Evolutionary conservation across 164 flowering plant genomes (phyloP).

Genomic region (Vitis cinerea): DNA sequence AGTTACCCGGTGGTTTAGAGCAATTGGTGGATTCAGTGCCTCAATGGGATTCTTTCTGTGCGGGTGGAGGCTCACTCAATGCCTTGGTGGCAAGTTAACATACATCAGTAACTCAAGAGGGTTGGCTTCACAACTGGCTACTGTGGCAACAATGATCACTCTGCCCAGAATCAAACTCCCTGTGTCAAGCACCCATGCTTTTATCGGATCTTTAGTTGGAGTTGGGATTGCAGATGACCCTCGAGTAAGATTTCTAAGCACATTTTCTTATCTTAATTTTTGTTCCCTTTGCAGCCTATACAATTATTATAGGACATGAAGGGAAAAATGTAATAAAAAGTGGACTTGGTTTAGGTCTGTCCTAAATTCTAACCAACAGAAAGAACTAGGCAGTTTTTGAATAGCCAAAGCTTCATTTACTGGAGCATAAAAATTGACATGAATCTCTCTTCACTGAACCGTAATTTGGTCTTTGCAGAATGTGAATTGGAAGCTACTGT

Average conservation of each 20-base stretch:
- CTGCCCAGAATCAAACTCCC: constrained; percentile 18
- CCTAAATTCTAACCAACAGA: no score
- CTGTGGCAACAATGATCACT: constrained; percentile 20
- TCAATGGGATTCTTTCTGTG: constrained; percentile 24
- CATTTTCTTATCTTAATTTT: background rate
- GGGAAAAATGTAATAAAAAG: no score
- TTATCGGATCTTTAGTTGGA: constrained; percentile 27
- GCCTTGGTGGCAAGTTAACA: constrained; percentile 31
- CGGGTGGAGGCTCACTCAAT: constrained; percentile 22
- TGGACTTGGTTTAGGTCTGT: no score
- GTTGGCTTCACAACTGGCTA: constrained; percentile 19
- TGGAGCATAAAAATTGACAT: no score
- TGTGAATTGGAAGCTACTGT: constrained; percentile 32
- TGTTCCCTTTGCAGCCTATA: background rate
- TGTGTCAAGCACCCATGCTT: constrained; percentile 22
- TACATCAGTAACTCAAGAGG: constrained; percentile 31
- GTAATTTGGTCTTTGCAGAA: constrained; percentile 17
- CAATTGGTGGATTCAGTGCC: constrained; percentile 21
- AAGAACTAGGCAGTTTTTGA: no score
- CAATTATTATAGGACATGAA: background rate
- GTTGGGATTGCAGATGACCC: constrained; percentile 27
- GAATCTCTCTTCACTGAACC: no score
- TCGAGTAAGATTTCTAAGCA: constrained; percentile 6
- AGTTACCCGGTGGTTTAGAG: constrained; percentile 22
- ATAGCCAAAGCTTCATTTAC: no score